Percentiles rank a stretch among this genome's conserved stretches.
phyloP scores from a whole-genome alignment of 495 filamentous ascomycete species.

The Hyaloscypha variabilis region DNA sequence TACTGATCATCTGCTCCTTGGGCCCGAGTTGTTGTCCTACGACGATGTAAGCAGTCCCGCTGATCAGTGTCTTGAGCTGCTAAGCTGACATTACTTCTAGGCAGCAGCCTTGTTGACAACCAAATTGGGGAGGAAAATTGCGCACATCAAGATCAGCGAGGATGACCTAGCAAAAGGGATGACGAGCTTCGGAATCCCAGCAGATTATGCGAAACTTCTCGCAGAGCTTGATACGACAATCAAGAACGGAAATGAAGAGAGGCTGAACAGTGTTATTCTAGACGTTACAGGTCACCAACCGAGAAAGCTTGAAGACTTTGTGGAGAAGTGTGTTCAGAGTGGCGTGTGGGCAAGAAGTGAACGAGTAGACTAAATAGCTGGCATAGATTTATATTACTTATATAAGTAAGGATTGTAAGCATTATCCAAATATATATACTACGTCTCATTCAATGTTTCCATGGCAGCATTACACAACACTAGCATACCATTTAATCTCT shows the following conservation, averaged over 20 bases:
- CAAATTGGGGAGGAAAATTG: slow-evolving; percentile 41
- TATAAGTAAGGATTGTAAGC: no score
- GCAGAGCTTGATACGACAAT: slow-evolving; percentile 26
- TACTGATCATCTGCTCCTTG: slow-evolving; percentile 46
- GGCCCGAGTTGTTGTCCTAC: slow-evolving; percentile 48
- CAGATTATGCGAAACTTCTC: slow-evolving; percentile 25
- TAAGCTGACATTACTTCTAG: slow-evolving; percentile 29
- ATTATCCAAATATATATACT: no score
- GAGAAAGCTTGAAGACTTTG: slow-evolving; percentile 16
- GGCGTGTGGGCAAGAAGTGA: slow-evolving; percentile 16
- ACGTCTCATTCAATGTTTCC: no score
- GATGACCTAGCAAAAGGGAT: slow-evolving; percentile 32
- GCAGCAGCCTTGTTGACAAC: slow-evolving; percentile 44
- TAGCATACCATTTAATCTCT: slow-evolving; percentile 24
- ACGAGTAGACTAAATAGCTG: no score
- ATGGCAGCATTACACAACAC: slow-evolving; percentile 7
- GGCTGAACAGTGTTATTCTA: slow-evolving; percentile 24
- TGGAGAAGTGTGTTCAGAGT: slow-evolving; percentile 15
- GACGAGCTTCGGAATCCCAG: slow-evolving; percentile 19
- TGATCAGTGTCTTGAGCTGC: not conserved
- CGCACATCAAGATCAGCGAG: slow-evolving; percentile 44
- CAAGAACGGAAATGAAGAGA: slow-evolving; percentile 22
- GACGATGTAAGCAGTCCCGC: slow-evolving; percentile 39
- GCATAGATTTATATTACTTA: not conserved
- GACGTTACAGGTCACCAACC: slow-evolving; percentile 25